These are phyloP conservation scores for Astrothelium macrocarpum DNA, from an alignment of 495 filamentous ascomycete genomes.

Conservation along the genomic window DNA sequence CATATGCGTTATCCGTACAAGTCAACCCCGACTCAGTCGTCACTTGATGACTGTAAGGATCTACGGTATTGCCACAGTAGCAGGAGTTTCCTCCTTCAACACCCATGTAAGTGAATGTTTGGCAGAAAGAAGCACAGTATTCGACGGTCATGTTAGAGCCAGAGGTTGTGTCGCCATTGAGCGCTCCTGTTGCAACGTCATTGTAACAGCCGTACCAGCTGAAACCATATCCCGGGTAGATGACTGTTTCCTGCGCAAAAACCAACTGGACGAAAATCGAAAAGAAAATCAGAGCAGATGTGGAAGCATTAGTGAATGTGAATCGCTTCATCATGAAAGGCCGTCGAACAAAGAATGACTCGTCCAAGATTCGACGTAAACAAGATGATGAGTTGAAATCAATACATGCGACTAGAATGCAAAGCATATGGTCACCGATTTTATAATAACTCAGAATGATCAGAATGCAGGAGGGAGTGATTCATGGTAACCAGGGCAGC, in stretches of 20 bases:
- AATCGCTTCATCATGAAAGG: not conserved
- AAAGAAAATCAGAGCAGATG: not conserved
- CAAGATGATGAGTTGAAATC: not conserved
- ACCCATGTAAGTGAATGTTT: not conserved
- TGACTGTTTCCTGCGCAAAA: not conserved
- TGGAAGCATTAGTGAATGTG: not conserved
- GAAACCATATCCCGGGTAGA: not conserved
- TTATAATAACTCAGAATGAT: too few relatives aligned
- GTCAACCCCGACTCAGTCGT: not conserved
- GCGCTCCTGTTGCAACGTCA: slow-evolving; percentile 10
- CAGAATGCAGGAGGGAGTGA: not conserved
- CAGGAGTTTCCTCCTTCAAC: not conserved
- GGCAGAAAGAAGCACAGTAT: slow-evolving; percentile 13
- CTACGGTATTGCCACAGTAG: not conserved
- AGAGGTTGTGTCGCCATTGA: not conserved
- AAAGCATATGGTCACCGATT: too few relatives aligned
- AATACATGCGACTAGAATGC: not conserved
- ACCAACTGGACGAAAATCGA: not conserved
- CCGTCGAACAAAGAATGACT: not conserved
- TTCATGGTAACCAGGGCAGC: not conserved
- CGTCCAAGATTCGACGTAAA: not conserved
- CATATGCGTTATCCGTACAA: not conserved
- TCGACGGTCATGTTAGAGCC: slow-evolving; percentile 10
- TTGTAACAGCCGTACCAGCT: slow-evolving; percentile 19
- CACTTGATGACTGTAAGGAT: slow-evolving; percentile 1